Evolutionary conservation across 1,139 yeast genomes (phyloP).

Genomic region (Lodderomyces margitis): DNA sequence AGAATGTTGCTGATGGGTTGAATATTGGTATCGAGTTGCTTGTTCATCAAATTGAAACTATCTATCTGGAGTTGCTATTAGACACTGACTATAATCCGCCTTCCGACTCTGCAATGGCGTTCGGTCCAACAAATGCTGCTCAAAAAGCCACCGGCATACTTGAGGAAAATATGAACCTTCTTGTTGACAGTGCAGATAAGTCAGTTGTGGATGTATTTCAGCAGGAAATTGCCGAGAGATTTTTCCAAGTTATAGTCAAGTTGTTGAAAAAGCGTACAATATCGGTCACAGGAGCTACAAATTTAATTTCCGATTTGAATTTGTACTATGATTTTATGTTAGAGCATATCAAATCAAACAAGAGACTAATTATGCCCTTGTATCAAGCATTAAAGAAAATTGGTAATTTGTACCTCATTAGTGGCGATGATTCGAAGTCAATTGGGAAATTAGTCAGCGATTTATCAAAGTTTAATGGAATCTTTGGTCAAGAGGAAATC

Average conservation of each 20-base stretch:
- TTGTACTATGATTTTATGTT: slow-evolving; percentile 70
- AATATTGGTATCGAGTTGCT: slow-evolving; percentile 87
- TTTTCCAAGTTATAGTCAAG: slow-evolving; percentile 74
- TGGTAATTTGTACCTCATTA: slow-evolving; percentile 78
- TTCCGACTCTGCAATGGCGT: slow-evolving; percentile 11
- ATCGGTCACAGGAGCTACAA: slow-evolving; percentile 80
- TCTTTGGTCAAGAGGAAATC: slow-evolving; percentile 88
- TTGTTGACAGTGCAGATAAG: slow-evolving; percentile 84
- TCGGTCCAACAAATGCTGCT: slow-evolving; percentile 75
- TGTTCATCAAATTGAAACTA: slow-evolving; percentile 64
- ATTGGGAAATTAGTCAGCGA: slow-evolving; percentile 84
- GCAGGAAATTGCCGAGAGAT: slow-evolving; percentile 88
- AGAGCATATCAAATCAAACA: slow-evolving; percentile 53
- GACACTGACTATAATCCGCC: slow-evolving; percentile 38
- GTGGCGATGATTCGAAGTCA: slow-evolving; percentile 74
- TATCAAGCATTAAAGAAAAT: slow-evolving; percentile 81
- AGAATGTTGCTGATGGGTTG: slow-evolving; percentile 87
- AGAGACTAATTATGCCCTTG: slow-evolving; percentile 68
- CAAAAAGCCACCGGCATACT: slow-evolving; percentile 57
- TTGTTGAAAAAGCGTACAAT: slow-evolving; percentile 66
- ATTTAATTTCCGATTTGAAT: slow-evolving; percentile 72
- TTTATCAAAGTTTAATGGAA: slow-evolving; percentile 81
- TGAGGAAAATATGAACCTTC: slow-evolving; percentile 68
- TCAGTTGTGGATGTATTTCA: slow-evolving; percentile 88
- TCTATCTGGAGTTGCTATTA: slow-evolving; percentile 26